phyloP scores from a whole-genome alignment of 1,284 basidiomycete species.

The Heliocybe sulcata region DNA sequence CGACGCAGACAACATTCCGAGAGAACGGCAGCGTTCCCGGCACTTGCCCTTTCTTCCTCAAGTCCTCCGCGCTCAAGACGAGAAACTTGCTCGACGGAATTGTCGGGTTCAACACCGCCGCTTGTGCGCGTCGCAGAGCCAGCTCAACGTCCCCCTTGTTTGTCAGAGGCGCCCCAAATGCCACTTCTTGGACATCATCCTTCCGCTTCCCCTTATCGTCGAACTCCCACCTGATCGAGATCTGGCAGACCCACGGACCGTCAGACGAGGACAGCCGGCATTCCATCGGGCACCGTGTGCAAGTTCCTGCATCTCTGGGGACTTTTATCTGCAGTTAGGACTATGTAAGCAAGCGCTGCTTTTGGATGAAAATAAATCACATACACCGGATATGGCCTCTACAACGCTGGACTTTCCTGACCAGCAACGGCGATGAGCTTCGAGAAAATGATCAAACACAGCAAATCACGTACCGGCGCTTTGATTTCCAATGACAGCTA shows the following conservation, averaged over 20 bases:
- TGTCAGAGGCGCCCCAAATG: slow-evolving; percentile 27
- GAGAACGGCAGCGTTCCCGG: slow-evolving; percentile 27
- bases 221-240: slow-evolving; percentile 28
- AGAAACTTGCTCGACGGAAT: slow-evolving; percentile 16
- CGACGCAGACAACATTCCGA: slow-evolving; percentile 34
- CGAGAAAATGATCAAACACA: neutral
- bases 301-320: slow-evolving; percentile 31
- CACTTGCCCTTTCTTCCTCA: slow-evolving; percentile 7
- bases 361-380: slow-evolving; percentile 2
- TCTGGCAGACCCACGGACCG: slow-evolving; percentile 26
- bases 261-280: slow-evolving; percentile 25
- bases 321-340: slow-evolving; percentile 21
- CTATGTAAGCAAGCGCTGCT: slow-evolving; percentile 1
- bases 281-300: slow-evolving; percentile 37
- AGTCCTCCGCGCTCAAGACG: slow-evolving; percentile 14
- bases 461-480: slow-evolving; percentile 24
- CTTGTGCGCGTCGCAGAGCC: slow-evolving; percentile 35
- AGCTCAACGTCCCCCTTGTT: slow-evolving; percentile 29
- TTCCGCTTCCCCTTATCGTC: slow-evolving; percentile 18
- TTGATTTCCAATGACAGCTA: slow-evolving; percentile 33
- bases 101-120: slow-evolving; percentile 32
- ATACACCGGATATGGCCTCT: slow-evolving; percentile 32
- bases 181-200: slow-evolving; percentile 21
- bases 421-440: neutral
- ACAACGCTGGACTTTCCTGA: slow-evolving; percentile 30